Percentiles rank a stretch among this genome's conserved stretches.
phyloP scores from a whole-genome alignment of 2,329 filamentous ascomycete species.

The Pyricularia grisea region DNA sequence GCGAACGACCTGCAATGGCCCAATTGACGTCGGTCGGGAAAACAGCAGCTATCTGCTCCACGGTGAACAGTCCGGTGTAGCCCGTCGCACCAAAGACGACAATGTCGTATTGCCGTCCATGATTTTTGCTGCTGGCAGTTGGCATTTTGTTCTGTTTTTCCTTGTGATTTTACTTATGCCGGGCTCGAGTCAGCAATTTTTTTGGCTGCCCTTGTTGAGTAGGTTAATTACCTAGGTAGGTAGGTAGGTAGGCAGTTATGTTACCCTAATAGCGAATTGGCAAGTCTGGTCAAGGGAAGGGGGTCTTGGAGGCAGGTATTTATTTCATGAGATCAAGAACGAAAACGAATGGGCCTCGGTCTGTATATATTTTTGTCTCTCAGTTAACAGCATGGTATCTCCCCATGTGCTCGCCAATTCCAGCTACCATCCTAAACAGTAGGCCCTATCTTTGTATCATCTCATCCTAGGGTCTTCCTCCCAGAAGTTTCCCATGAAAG shows the following conservation, averaged over 20 bases:
- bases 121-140: conserved; percentile 30
- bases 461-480: no score
- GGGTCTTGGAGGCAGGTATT: no score
- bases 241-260: no score
- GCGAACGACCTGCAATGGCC: conserved; percentile 80
- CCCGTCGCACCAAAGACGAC: conserved; percentile 55
- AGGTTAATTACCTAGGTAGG: no score
- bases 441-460: no score
- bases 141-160: neutral
- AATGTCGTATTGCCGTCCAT: conserved; percentile 45
- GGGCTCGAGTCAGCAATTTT: no score
- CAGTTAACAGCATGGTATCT: neutral
- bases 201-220: no score
- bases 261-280: no score
- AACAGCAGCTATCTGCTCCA: conserved; percentile 62
- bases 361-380: neutral
- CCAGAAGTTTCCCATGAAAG: no score
- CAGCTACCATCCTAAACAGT: no score
- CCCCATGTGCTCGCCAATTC: neutral
- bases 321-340: neutral
- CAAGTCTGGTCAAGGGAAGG: no score
- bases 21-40: conserved; percentile 73
- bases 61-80: conserved; percentile 72
- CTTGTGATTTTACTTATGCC: neutral
- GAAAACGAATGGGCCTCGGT: neutral